phyloP scores from a whole-genome alignment of 139 green algal species.

The Chlorella sp. region DNA sequence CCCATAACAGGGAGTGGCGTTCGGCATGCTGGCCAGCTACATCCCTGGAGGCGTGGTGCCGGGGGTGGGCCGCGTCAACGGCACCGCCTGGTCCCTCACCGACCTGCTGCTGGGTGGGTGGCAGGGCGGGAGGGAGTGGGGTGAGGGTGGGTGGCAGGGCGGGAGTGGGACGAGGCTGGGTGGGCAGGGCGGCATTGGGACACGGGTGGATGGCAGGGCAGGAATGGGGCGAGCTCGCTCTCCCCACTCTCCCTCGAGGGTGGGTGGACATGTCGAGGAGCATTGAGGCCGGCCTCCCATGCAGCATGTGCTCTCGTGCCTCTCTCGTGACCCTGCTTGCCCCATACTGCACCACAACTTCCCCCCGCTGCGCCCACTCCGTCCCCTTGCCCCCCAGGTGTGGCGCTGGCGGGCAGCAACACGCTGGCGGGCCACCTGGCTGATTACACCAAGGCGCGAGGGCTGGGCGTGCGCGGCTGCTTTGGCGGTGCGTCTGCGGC shows the following conservation, averaged over 20 bases:
- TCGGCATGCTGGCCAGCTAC: constrained; percentile 72
- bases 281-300: too few species aligned
- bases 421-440: constrained; percentile 70
- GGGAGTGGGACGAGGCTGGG: too few species aligned
- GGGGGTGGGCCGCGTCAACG: constrained; percentile 74
- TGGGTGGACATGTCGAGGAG: neutral
- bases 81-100: constrained; percentile 85
- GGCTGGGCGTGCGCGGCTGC: constrained; percentile 76
- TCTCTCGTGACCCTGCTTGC: neutral
- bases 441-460: constrained; percentile 56
- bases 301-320: neutral
- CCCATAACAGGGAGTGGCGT: constrained; percentile 63
- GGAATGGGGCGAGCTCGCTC: constrained; percentile 41
- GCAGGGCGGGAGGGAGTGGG: neutral
- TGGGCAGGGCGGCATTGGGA: too few species aligned
- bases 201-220: constrained; percentile 30
- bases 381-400: too few species aligned
- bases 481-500: constrained; percentile 73
- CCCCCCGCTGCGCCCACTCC: too few species aligned
- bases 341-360: too few species aligned
- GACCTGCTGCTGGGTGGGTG: constrained; percentile 58
- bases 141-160: neutral
- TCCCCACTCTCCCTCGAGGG: neutral
- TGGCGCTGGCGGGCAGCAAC: constrained; percentile 76
- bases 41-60: constrained; percentile 64